Evolutionary conservation across 164 flowering plant species (phyloP), one percentile per base, ranked within the genome.

Genomic region (Annona cherimola): DNA sequence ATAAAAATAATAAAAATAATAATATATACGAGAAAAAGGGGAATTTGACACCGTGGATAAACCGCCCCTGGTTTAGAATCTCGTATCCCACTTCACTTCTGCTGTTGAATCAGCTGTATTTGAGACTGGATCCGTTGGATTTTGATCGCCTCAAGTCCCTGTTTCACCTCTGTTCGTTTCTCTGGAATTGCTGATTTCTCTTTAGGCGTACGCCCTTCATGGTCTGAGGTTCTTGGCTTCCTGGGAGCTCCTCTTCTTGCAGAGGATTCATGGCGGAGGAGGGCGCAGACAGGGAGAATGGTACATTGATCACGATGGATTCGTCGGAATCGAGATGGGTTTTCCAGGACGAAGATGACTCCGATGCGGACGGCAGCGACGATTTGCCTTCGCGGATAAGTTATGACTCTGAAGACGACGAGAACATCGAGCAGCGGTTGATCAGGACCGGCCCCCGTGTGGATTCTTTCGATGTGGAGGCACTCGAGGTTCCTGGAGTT

Each of bases 391-490:
- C 43, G 3, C 74, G 74, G 6, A 45, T 63, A 61, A 75, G 66
- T 26, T 4, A 76, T 16, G 88, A 88, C 76, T 86, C 90, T n/a
- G 94, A 86, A 14, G 91, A 86, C 2, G 96, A 93, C 3, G 91
- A 88, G 42, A 83, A 72, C 75, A 83, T 61, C 7, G 90, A 82
- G 79, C 94, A 86, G 80, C 79, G 84, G 45, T 74, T 95, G 87
- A 86, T 95, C 71, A 86, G 99, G 11, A 95, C 99, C 6, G 98
- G 99, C 2, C 98, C 97, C 1, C 77, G 93, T 40, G 75, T 95
- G 9, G 98, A 95, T 82, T 95, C 99, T 14, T 95, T 95, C 69
- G 99, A 93, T 77, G 98, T 93, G 3, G 99, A 95, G 74, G 98
- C 97, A 4, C 92, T 91, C 5, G 99, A 95, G 72, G 83, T 93